Percentiles rank a stretch among this genome's conserved stretches.
phyloP scores from a whole-genome alignment of 1,284 basidiomycete genomes.

The Bjerkandera adusta region DNA sequence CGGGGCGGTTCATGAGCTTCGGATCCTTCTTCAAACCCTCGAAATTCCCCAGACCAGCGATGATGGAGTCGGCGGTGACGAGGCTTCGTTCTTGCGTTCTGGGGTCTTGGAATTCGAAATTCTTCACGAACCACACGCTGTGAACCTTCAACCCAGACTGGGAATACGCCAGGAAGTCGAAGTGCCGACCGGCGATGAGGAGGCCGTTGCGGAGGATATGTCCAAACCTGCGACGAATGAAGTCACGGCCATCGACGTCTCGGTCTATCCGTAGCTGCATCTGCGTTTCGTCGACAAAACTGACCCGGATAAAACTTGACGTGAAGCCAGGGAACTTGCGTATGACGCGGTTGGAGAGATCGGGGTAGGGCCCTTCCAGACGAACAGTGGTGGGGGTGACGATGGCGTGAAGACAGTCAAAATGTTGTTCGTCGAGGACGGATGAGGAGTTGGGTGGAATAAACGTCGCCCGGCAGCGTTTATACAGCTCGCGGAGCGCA shows the following conservation, averaged over 20 bases:
- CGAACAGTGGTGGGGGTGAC: slow-evolving; percentile 68
- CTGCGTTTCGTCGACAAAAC: slow-evolving; percentile 73
- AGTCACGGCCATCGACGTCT: slow-evolving; percentile 34
- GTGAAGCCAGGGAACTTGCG: slow-evolving; percentile 51
- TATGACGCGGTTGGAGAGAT: slow-evolving; percentile 62
- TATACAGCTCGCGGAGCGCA: neutral
- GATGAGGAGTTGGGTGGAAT: too few species aligned
- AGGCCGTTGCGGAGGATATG: slow-evolving; percentile 58
- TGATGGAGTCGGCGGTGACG: slow-evolving; percentile 54
- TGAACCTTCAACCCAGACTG: slow-evolving; percentile 65
- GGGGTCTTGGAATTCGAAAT: slow-evolving; percentile 43
- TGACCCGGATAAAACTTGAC: slow-evolving; percentile 71
- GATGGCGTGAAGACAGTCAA: slow-evolving; percentile 56
- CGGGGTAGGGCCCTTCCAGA: slow-evolving; percentile 65
- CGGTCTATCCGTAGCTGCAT: slow-evolving; percentile 54
- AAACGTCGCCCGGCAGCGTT: neutral
- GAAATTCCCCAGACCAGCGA: slow-evolving; percentile 62
- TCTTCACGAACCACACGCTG: slow-evolving; percentile 68
- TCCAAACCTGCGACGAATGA: slow-evolving; percentile 59
- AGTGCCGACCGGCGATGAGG: slow-evolving; percentile 58
- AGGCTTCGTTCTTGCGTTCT: slow-evolving; percentile 12
- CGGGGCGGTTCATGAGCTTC: slow-evolving; percentile 54
- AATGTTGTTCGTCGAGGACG: too few species aligned
- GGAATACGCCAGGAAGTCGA: slow-evolving; percentile 75
- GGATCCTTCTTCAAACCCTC: slow-evolving; percentile 20